Evolutionary conservation across 768 basidiomycete species (phyloP).

Genomic region (Termitomyces titanicus): DNA sequence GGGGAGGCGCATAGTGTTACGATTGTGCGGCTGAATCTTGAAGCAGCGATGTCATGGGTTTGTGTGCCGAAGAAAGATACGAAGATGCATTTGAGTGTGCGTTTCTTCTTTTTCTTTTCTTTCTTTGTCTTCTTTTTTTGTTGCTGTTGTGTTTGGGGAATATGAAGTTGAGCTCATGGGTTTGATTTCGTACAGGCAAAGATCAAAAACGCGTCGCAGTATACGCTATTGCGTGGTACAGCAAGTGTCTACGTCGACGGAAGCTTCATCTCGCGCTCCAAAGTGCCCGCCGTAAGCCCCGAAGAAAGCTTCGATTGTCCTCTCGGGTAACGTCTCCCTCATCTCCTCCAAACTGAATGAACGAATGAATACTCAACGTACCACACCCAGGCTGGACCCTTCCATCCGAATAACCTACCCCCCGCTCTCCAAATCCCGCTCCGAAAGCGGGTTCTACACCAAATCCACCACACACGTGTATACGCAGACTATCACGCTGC

Average conservation of each 20-base stretch:
- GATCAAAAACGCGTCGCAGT: conserved; percentile 24
- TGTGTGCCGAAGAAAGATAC: conserved; percentile 24
- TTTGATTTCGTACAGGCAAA: conserved; percentile 16
- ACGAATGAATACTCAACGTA: too few relatives aligned
- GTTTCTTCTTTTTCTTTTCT: too few relatives aligned
- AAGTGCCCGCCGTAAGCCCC: conserved; percentile 23
- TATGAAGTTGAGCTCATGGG: neutral
- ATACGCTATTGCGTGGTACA: conserved; percentile 18
- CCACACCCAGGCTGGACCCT: conserved; percentile 21
- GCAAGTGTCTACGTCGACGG: conserved; percentile 26
- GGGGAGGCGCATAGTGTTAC: conserved; percentile 24
- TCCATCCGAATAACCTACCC: conserved; percentile 25
- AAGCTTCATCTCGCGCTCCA: conserved; percentile 25
- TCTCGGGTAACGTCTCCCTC: conserved; percentile 19
- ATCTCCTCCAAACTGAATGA: too few relatives aligned
- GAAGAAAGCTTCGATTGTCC: conserved; percentile 28
- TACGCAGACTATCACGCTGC: conserved; percentile 20
- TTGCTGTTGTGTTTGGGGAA: too few relatives aligned
- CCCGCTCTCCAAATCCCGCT: conserved; percentile 18
- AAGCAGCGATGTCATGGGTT: conserved; percentile 23
- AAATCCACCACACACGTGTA: conserved; percentile 19
- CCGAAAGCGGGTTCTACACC: conserved; percentile 22
- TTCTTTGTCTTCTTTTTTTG: too few relatives aligned
- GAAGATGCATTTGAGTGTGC: conserved; percentile 20
- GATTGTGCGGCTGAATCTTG: conserved; percentile 20